Base-by-base conservation (phyloP, 1,284 basidiomycete species). In the Singerocomus rubriflavus region DNA sequence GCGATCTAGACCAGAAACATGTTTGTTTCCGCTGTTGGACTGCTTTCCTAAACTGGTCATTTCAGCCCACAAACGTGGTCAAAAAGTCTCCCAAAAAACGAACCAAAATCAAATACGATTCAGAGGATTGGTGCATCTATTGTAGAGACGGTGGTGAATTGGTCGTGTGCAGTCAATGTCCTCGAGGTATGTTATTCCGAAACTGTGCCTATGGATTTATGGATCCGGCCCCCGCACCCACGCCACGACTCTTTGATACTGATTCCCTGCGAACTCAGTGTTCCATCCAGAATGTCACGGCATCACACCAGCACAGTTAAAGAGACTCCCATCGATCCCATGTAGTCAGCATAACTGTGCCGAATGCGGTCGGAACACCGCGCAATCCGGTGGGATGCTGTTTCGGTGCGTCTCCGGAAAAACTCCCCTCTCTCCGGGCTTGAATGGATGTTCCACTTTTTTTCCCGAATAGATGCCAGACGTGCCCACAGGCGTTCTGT, bases 81-180 rank as follows among this genome's bases (percentile, higher is more conserved):
- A 55, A 50, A 33, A 44, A 10, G 1, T 0, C 44, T 44, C 57
- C 52, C 32, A 67, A 71, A 52, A 68, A 68, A 46, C 62, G 63
- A 34, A 62, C 60, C 41, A 62, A 41, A 47, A 58, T 56, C 25
- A 71, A 67, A 55, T 74, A 71, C 44, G 76, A 76, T 7, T 74
- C 66, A 21, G 78, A 82, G 58, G 79, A 84, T 52, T 79, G 71
- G 67, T 84, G 82, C 59, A 73, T 78, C 36, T 66, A 73, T 49
- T 84, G 82, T 61, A 71, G 77, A 37, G 82, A 84, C 48, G 81
- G 81, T 1, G 82, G 82, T 0, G 72, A 80, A 44, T 56, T 84
- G 6, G 64, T 75, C 34, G 50, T 75, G 8, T 84, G 82, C 56
- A 44, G 48, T 17, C 48, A 55, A 27, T 83, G 81, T 62, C 81